These are phyloP conservation scores for Fusarium citri DNA, from an alignment of 2,329 filamentous ascomycete genomes.

Conservation along the genomic window DNA sequence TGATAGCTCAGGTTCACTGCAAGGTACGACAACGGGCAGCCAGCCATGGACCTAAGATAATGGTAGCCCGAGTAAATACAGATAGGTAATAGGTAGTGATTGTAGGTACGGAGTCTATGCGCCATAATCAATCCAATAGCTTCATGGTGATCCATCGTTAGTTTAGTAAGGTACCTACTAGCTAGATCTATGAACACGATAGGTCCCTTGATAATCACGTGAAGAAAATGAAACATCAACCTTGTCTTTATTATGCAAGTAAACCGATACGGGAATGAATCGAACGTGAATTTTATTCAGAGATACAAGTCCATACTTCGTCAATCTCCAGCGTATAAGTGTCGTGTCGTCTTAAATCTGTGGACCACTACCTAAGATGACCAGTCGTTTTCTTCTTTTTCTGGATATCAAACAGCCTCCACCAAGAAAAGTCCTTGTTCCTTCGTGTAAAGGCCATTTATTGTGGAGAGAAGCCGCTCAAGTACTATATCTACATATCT, in stretches of 20 bases:
- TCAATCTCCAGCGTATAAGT: background rate
- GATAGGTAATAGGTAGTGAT: no score
- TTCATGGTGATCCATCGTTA: no score
- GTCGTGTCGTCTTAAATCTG: background rate
- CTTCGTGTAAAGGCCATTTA: background rate
- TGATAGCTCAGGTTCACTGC: background rate
- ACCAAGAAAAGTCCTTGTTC: background rate
- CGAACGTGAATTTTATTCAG: background rate
- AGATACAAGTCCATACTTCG: no score
- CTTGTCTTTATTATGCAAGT: background rate
- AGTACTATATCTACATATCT: background rate
- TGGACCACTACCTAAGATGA: background rate
- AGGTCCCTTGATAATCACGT: conserved; percentile 9
- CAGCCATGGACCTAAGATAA: no score
- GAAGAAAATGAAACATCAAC: background rate
- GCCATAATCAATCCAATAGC: no score
- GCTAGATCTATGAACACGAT: background rate
- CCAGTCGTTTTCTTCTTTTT: background rate
- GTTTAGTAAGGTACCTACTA: no score
- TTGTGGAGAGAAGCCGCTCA: background rate
- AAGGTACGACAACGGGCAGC: background rate
- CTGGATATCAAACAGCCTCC: background rate
- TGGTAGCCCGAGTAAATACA: no score
- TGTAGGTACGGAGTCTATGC: no score
- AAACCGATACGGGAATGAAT: background rate